Percentiles rank a stretch among this genome's conserved stretches.
phyloP scores from a whole-genome alignment of 164 flowering plant species.

The Tetrastigma voinierianum region DNA sequence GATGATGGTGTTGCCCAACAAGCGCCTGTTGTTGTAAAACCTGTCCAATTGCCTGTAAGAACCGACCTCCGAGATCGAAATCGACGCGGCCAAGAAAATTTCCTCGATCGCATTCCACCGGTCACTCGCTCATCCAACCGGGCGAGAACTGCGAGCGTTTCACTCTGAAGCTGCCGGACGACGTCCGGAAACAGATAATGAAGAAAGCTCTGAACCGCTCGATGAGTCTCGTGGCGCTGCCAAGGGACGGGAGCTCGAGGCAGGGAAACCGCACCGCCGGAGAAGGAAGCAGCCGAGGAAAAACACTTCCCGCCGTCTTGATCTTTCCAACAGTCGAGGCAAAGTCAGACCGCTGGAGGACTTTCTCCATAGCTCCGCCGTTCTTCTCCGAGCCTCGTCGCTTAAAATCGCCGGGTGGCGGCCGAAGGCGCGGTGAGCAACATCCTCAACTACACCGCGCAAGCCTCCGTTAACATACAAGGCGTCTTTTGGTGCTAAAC shows the following conservation, averaged over 20 bases:
- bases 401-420: constrained; percentile 31
- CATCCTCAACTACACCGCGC: not conserved
- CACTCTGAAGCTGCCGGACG: constrained; percentile 57
- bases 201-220: constrained; percentile 41
- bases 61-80: constrained; percentile 40
- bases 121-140: constrained; percentile 65
- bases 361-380: constrained; percentile 44
- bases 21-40: not conserved
- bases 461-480: too few relatives aligned
- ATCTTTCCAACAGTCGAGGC: constrained; percentile 18
- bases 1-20: not conserved
- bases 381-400: constrained; percentile 43
- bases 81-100: constrained; percentile 27
- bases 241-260: constrained; percentile 32
- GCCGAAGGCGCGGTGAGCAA: constrained; percentile 28
- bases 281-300: constrained; percentile 39
- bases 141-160: constrained; percentile 61
- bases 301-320: constrained; percentile 16
- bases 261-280: constrained; percentile 33
- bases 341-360: constrained; percentile 70
- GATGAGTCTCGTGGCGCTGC: constrained; percentile 32
- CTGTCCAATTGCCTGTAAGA: constrained; percentile 11
- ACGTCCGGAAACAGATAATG: constrained; percentile 47
- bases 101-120: constrained; percentile 75
- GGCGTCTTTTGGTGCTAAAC: too few relatives aligned